Percentiles rank a stretch among this genome's conserved stretches.
These are phyloP conservation scores for Calonectria naviculata DNA, from an alignment of 2,329 filamentous ascomycete species.

Conservation along the genomic window DNA sequence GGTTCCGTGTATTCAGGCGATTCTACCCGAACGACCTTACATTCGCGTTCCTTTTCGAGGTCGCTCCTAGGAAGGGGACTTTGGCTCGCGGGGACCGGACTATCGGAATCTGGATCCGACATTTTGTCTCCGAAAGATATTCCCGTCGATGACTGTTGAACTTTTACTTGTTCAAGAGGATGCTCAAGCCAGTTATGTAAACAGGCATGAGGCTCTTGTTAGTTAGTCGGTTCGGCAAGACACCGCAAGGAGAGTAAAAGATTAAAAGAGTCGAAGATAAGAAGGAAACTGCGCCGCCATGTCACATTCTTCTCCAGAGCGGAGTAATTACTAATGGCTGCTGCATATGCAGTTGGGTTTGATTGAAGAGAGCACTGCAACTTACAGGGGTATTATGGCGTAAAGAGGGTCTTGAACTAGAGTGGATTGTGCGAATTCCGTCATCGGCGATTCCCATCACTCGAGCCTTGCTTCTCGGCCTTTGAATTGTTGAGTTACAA, in stretches of 20 bases:
- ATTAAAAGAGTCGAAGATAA: not conserved
- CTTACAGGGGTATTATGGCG: slow-evolving; percentile 10
- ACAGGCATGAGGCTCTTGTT: not conserved
- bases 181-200: not conserved
- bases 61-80: not conserved
- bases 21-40: not conserved
- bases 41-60: not conserved
- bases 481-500: not conserved
- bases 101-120: not conserved
- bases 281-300: not conserved
- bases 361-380: not conserved
- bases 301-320: not conserved
- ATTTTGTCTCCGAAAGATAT: not conserved
- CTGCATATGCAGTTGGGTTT: not conserved
- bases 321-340: slow-evolving; percentile 12
- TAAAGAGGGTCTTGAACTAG: slow-evolving; percentile 8
- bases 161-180: not conserved
- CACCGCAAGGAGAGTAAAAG: not conserved
- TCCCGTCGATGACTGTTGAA: too few relatives aligned
- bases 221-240: not conserved
- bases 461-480: not conserved
- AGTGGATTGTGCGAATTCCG: not conserved
- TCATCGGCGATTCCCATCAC: not conserved
- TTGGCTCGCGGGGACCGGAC: not conserved
- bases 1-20: not conserved